phyloP scores from a whole-genome alignment of 768 basidiomycete genomes.

The Xerocomellus amylosporus region DNA sequence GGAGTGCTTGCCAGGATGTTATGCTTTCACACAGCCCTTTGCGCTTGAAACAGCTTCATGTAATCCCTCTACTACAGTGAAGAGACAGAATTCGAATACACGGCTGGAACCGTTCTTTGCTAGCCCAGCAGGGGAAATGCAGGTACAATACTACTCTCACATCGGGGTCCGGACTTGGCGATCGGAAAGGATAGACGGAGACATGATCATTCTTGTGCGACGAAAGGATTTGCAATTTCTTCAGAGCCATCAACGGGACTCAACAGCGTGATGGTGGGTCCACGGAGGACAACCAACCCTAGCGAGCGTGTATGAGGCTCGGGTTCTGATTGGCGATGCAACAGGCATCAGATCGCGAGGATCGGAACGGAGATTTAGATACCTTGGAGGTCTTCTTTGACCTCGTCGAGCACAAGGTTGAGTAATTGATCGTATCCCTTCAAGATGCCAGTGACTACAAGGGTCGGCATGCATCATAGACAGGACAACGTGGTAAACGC shows the following conservation, averaged over 20 bases:
- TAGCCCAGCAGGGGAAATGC: background rate
- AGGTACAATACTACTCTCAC: background rate
- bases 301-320: slow-evolving; percentile 62
- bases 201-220: slow-evolving; percentile 53
- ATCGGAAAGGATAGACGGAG: background rate
- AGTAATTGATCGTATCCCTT: slow-evolving; percentile 97
- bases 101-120: background rate
- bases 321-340: slow-evolving; percentile 45
- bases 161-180: background rate
- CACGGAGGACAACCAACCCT: slow-evolving; percentile 87
- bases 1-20: background rate
- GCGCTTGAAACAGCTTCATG: slow-evolving; percentile 16
- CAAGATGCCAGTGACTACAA: slow-evolving; percentile 79
- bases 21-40: slow-evolving; percentile 4
- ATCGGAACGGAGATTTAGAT: slow-evolving; percentile 20
- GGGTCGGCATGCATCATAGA: background rate
- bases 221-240: slow-evolving; percentile 90
- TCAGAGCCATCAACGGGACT: slow-evolving; percentile 95
- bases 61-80: slow-evolving; percentile 16
- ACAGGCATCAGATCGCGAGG: slow-evolving; percentile 10
- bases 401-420: slow-evolving; percentile 96
- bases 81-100: slow-evolving; percentile 11
- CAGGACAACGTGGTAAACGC: slow-evolving; percentile 1
- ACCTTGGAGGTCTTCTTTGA: slow-evolving; percentile 81
- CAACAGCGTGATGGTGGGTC: slow-evolving; percentile 90